Conservation (phyloP, 2,329 filamentous ascomycete genomes). For the Monilinia laxa region DNA sequence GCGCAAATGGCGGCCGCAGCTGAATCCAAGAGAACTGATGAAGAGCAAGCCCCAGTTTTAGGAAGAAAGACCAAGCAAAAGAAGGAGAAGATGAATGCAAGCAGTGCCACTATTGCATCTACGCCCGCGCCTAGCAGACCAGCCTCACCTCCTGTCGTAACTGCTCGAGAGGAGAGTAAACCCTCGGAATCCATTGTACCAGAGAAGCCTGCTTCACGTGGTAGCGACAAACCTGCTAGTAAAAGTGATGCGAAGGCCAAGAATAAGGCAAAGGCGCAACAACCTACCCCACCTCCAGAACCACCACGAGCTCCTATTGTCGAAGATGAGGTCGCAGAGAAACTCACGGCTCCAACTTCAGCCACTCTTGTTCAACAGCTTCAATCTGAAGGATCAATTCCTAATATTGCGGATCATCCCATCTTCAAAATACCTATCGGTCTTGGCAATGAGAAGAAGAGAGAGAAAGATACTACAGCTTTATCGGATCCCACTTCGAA, state of each 20-base stretch:
- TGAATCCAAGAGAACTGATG: slow-evolving; percentile 42
- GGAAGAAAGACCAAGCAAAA: slow-evolving; percentile 84
- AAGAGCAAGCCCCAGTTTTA: slow-evolving; percentile 66
- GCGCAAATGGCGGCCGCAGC: slow-evolving; percentile 56
- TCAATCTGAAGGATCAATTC: slow-evolving; percentile 41
- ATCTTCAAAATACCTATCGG: slow-evolving; percentile 43
- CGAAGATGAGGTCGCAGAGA: slow-evolving; percentile 37
- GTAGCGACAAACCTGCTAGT: slow-evolving; percentile 24
- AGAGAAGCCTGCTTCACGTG: slow-evolving; percentile 3
- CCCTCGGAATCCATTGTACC: neutral
- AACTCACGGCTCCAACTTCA: slow-evolving; percentile 36
- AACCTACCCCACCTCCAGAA: slow-evolving; percentile 31
- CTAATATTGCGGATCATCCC: slow-evolving; percentile 39
- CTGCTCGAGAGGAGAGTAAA: slow-evolving; percentile 18
- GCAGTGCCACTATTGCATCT: slow-evolving; percentile 36
- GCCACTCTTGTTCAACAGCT: slow-evolving; percentile 44
- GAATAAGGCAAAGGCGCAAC: slow-evolving; percentile 33
- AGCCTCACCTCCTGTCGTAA: slow-evolving; percentile 31
- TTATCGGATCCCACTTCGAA: slow-evolving; percentile 41
- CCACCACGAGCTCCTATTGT: slow-evolving; percentile 30
- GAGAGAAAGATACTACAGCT: slow-evolving; percentile 25
- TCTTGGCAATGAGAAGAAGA: slow-evolving; percentile 17
- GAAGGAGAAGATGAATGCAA: slow-evolving; percentile 59
- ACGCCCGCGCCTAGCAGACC: slow-evolving; percentile 37
- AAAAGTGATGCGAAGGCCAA: slow-evolving; percentile 32